Percentiles rank a stretch among this genome's conserved stretches.
phyloP scores from a whole-genome alignment of 768 basidiomycete genomes.

The Fibroporia radiculosa region DNA sequence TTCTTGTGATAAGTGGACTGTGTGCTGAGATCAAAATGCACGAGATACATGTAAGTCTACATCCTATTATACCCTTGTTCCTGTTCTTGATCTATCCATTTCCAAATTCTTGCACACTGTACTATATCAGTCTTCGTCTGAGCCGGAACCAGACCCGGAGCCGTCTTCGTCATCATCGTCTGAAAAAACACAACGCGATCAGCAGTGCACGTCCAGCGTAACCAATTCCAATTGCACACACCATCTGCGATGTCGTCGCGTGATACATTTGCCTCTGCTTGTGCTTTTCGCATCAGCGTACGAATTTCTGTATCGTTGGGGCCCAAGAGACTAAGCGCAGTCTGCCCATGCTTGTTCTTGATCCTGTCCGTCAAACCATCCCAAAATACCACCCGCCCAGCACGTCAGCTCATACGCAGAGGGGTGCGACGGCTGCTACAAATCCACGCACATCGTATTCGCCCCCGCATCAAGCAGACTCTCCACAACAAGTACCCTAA shows the following conservation, averaged over 20 bases:
- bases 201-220: background rate
- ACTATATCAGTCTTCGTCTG: conserved; percentile 17
- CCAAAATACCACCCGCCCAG: too few species aligned
- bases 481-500: conserved; percentile 47
- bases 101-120: background rate
- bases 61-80: conserved; percentile 8
- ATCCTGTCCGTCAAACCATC: too few species aligned
- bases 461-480: conserved; percentile 76
- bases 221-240: conserved; percentile 18
- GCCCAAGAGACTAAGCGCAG: conserved; percentile 47
- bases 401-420: background rate
- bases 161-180: conserved; percentile 25
- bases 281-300: conserved; percentile 43
- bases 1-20: too few species aligned
- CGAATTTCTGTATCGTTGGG: conserved; percentile 43
- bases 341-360: conserved; percentile 61
- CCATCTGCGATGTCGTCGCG: conserved; percentile 60
- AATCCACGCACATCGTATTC: conserved; percentile 46
- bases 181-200: background rate
- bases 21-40: too few species aligned
- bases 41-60: conserved; percentile 1
- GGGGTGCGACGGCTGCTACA: background rate
- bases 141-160: conserved; percentile 21
- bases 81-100: conserved; percentile 3
- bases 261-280: conserved; percentile 43